These are phyloP conservation scores for Porphyrellus cyaneotinctus DNA, from an alignment of 768 basidiomycete species.

Conservation along the genomic window DNA sequence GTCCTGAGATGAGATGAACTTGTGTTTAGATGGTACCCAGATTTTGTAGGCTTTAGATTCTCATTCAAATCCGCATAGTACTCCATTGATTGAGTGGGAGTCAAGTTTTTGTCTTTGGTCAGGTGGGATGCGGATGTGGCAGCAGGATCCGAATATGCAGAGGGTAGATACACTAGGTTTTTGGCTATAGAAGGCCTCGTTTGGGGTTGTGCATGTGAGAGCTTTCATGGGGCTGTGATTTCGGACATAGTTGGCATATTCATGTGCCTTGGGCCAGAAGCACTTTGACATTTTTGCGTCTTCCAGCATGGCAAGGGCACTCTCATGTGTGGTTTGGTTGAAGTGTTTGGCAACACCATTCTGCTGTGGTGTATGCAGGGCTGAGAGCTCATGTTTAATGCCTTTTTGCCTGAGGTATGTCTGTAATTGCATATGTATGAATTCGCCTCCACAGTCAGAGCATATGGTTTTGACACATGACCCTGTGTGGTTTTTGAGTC, in stretches of 20 bases:
- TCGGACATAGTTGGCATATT: slow-evolving; percentile 2
- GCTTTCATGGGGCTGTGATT: no score
- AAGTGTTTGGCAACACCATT: slow-evolving; percentile 4
- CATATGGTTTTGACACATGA: not conserved
- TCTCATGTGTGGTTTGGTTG: slow-evolving; percentile 26
- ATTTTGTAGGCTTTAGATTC: slow-evolving; percentile 12
- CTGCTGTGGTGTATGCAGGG: not conserved
- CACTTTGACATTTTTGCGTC: slow-evolving; percentile 13
- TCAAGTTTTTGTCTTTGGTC: no score
- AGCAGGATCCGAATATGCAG: slow-evolving; percentile 22
- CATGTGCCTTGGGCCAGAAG: slow-evolving; percentile 21
- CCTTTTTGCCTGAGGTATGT: not conserved
- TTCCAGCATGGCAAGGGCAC: slow-evolving; percentile 23
- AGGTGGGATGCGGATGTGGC: no score
- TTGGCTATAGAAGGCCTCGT: no score
- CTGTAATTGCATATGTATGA: not conserved
- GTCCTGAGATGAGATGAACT: not conserved
- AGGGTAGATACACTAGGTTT: slow-evolving; percentile 23
- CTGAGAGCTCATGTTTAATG: not conserved
- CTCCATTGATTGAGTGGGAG: slow-evolving; percentile 4
- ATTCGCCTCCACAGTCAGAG: not conserved
- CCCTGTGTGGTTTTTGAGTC: not conserved
- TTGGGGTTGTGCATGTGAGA: no score
- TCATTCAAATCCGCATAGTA: slow-evolving; percentile 3
- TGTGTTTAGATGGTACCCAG: not conserved